Conservation (phyloP, 495 filamentous ascomycete genomes). For the Pseudoneurospora amorphoporcata region DNA sequence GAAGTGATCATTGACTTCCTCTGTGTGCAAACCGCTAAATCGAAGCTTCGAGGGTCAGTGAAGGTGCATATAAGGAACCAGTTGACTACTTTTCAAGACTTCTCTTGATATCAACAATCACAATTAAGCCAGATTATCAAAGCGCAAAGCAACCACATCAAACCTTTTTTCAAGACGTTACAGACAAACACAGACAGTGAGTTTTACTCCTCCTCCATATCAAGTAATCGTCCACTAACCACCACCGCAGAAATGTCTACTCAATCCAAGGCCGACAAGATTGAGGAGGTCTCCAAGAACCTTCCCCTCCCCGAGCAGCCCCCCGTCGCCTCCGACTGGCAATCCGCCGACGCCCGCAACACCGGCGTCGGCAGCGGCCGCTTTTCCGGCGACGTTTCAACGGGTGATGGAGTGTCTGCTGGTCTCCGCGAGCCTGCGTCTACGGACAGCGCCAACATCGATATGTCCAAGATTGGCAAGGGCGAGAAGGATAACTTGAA, state of each 20-base stretch:
- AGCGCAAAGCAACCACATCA: neutral
- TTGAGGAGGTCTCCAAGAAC: conserved; percentile 55
- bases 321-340: conserved; percentile 60
- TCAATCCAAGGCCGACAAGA: conserved; percentile 48
- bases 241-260: conserved; percentile 15
- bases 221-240: neutral
- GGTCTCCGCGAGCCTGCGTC: conserved; percentile 55
- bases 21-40: neutral
- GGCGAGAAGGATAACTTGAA: conserved; percentile 21
- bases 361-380: conserved; percentile 60
- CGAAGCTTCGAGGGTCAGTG: neutral
- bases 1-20: neutral
- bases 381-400: conserved; percentile 40
- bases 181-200: neutral
- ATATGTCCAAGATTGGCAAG: conserved; percentile 41
- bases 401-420: conserved; percentile 37
- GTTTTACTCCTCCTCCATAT: neutral
- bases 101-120: neutral
- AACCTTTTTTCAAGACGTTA: neutral
- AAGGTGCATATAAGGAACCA: neutral
- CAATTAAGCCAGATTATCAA: neutral
- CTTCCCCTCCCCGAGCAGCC: conserved; percentile 73
- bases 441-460: conserved; percentile 36
- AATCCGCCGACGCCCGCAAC: conserved; percentile 54
- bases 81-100: neutral